Conservation (phyloP, 805 yeast genomes). For the Hyphopichia homilentoma region DNA sequence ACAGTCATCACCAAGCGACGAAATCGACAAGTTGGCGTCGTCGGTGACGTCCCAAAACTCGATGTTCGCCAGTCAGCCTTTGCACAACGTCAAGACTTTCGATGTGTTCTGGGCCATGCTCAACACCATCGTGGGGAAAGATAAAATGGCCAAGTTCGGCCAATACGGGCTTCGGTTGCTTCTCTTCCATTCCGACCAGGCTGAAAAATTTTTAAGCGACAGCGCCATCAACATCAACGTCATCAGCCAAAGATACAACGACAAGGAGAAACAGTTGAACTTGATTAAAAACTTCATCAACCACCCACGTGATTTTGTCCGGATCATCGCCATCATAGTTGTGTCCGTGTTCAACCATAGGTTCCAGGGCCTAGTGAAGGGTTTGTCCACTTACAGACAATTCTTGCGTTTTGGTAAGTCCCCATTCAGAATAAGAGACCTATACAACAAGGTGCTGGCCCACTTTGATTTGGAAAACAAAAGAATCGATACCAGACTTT, state of each 20-base stretch:
- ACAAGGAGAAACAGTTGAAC: constrained; percentile 27
- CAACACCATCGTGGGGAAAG: constrained; percentile 63
- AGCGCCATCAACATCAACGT: constrained; percentile 26
- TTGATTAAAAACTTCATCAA: constrained; percentile 30
- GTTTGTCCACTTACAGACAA: constrained; percentile 58
- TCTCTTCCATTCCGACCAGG: constrained; percentile 41
- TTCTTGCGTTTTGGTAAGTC: constrained; percentile 67
- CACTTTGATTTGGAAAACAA: constrained; percentile 3
- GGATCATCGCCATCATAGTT: constrained; percentile 29
- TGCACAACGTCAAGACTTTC: constrained; percentile 17
- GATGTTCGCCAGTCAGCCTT: background rate
- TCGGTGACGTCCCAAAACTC: background rate
- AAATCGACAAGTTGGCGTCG: background rate
- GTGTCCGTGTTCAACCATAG: constrained; percentile 38
- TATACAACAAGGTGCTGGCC: constrained; percentile 27
- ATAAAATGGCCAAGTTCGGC: constrained; percentile 61
- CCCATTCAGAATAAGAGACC: constrained; percentile 50
- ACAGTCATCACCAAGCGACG: background rate
- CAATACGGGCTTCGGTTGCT: constrained; percentile 57
- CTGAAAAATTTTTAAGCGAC: constrained; percentile 32
- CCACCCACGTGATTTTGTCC: constrained; percentile 35
- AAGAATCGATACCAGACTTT: constrained; percentile 10
- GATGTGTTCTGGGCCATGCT: constrained; percentile 52
- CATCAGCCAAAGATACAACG: constrained; percentile 29
- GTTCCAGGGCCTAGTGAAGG: constrained; percentile 42